These are phyloP conservation scores for Phtheirospermum japonicum DNA, from an alignment of 257 asterid species.

Conservation along the genomic window DNA sequence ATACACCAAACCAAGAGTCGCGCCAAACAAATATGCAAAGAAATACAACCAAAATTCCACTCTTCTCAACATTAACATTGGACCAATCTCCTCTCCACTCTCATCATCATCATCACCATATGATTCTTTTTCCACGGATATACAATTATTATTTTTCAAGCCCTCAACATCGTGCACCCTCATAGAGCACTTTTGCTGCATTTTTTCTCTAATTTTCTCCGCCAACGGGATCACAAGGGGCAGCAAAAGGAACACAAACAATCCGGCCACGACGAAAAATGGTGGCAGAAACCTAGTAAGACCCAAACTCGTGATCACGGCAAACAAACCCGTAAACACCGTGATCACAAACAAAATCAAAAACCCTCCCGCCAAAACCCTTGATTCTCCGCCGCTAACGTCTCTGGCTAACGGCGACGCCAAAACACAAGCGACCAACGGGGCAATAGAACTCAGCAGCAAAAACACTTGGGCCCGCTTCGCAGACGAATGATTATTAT, in stretches of 20 bases:
- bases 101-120: too few relatives aligned
- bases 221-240: constrained; percentile 43
- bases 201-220: constrained; percentile 39
- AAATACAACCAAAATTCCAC: too few relatives aligned
- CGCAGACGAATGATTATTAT: not conserved
- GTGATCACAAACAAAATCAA: constrained; percentile 47
- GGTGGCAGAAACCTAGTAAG: constrained; percentile 25
- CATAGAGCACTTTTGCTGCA: constrained; percentile 41
- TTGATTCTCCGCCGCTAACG: constrained; percentile 32
- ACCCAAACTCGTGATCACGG: constrained; percentile 41
- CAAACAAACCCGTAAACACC: constrained; percentile 39
- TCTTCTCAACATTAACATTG: too few relatives aligned
- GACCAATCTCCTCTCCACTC: too few relatives aligned
- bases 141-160: too few relatives aligned
- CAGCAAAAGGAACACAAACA: constrained; percentile 31
- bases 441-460: not conserved
- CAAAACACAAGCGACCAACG: not conserved
- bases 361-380: constrained; percentile 48
- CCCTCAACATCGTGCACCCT: constrained; percentile 29
- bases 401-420: constrained; percentile 27
- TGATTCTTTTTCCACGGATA: too few relatives aligned
- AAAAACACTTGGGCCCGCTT: not conserved
- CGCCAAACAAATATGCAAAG: too few relatives aligned
- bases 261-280: constrained; percentile 23
- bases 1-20: too few relatives aligned